Conservation (phyloP, 345 rosid species). For the Aegle marmelos region DNA sequence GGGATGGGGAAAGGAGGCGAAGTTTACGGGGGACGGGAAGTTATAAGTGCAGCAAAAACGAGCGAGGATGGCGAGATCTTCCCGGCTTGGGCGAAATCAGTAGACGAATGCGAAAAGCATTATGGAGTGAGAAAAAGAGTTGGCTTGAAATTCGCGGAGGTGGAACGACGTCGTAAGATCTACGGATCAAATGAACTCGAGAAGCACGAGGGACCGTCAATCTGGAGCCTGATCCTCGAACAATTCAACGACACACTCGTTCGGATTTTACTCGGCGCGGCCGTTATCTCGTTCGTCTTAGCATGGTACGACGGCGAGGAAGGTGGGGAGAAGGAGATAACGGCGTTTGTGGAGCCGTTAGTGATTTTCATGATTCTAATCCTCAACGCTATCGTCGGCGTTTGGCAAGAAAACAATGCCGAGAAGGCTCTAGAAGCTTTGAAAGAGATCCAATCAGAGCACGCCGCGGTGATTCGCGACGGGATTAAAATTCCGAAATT, state of each 20-base stretch:
- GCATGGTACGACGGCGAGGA: conserved; percentile 63
- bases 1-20: conserved; percentile 62
- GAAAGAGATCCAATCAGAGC: conserved; percentile 72
- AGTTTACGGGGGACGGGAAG: conserved; percentile 22
- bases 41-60: background rate
- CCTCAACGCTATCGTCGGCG: conserved; percentile 59
- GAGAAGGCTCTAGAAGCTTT: conserved; percentile 75
- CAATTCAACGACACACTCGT: conserved; percentile 68
- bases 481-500: conserved; percentile 34
- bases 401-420: conserved; percentile 71
- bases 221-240: conserved; percentile 47
- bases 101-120: conserved; percentile 47
- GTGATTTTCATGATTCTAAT: conserved; percentile 70
- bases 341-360: conserved; percentile 69
- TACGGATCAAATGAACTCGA: conserved; percentile 60
- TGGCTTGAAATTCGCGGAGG: conserved; percentile 39
- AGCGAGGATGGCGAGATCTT: conserved; percentile 17
- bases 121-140: conserved; percentile 29
- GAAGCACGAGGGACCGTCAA: conserved; percentile 52
- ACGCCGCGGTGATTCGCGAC: conserved; percentile 52
- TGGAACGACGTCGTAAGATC: conserved; percentile 36
- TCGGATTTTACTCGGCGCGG: conserved; percentile 54
- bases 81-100: conserved; percentile 58
- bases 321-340: conserved; percentile 59
- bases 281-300: conserved; percentile 54